Evolutionary conservation across 192 early-diverging fungal genomes (phyloP).

Genomic region (Tieghemiomyces parasiticus): DNA sequence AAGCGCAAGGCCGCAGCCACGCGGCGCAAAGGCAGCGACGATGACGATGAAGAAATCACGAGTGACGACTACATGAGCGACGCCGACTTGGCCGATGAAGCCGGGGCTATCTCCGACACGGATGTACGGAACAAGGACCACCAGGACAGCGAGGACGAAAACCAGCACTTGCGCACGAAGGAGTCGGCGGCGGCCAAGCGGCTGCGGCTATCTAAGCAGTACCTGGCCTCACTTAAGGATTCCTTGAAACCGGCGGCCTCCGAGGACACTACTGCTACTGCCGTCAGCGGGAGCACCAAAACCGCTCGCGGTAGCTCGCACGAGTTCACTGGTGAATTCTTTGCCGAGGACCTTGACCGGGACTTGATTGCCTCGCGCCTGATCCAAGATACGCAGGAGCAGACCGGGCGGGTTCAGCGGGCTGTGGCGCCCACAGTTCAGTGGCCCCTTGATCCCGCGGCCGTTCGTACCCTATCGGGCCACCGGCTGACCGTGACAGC

Average conservation of each 20-base stretch:
- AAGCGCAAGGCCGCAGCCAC: too few species aligned
- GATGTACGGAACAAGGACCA: slow-evolving; percentile 19
- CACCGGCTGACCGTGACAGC: slow-evolving; percentile 71
- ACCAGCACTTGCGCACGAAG: slow-evolving; percentile 42
- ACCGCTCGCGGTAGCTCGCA: slow-evolving; percentile 23
- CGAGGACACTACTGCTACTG: background rate
- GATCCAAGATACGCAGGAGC: slow-evolving; percentile 56
- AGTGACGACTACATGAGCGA: too few species aligned
- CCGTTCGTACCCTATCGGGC: slow-evolving; percentile 14
- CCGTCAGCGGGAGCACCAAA: background rate
- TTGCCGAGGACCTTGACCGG: slow-evolving; percentile 82
- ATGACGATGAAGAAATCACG: too few species aligned
- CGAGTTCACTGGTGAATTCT: slow-evolving; percentile 43
- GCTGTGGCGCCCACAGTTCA: slow-evolving; percentile 36
- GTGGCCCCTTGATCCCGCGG: background rate
- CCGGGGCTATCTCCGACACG: slow-evolving; percentile 20
- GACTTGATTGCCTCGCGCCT: slow-evolving; percentile 85
- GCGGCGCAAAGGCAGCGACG: too few species aligned
- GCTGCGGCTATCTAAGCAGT: slow-evolving; percentile 82
- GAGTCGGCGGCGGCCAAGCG: slow-evolving; percentile 92
- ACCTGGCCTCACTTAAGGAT: slow-evolving; percentile 61
- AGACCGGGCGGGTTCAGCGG: slow-evolving; percentile 31
- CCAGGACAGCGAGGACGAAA: slow-evolving; percentile 30
- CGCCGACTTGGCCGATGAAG: slow-evolving; percentile 14
- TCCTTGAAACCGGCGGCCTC: slow-evolving; percentile 11